Evolutionary conservation across 2,329 filamentous ascomycete species (phyloP).

Genomic region (Aspergillus sp.): DNA sequence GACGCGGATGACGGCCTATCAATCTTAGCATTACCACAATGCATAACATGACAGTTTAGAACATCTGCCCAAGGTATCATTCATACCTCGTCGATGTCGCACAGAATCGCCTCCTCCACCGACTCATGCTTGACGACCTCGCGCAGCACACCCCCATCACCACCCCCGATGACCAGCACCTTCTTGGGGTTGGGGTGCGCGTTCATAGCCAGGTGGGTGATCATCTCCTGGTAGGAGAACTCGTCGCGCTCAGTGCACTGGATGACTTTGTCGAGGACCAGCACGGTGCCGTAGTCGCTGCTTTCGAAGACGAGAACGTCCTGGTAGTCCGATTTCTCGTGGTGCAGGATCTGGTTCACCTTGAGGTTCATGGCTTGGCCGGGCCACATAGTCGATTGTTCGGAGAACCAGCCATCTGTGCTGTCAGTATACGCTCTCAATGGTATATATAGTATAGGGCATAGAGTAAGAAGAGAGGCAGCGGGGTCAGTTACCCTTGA

Average conservation of each 20-base stretch:
- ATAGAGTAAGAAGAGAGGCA: constrained; percentile 11
- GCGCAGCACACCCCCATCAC: constrained; percentile 92
- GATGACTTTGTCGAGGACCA: constrained; percentile 98
- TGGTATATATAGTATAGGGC: constrained; percentile 2
- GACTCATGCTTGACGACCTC: constrained; percentile 99
- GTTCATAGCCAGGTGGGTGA: constrained; percentile 96
- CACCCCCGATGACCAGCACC: constrained; percentile 95
- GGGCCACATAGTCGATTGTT: constrained; percentile 98
- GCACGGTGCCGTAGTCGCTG: constrained; percentile 88
- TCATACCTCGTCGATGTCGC: constrained; percentile 91
- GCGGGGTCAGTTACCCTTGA: constrained; percentile 52
- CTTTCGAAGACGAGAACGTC: constrained; percentile 99
- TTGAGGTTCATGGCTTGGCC: constrained; percentile 98
- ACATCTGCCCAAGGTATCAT: not conserved
- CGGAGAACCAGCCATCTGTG: constrained; percentile 98
- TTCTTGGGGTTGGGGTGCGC: constrained; percentile 97
- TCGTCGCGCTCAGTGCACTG: constrained; percentile 98
- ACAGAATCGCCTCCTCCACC: constrained; percentile 91
- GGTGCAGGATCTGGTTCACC: constrained; percentile 95
- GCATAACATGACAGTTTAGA: too few species aligned
- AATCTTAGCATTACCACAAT: not conserved
- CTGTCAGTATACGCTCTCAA: constrained; percentile 1
- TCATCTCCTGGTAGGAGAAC: constrained; percentile 99
- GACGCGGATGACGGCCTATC: constrained; percentile 83
- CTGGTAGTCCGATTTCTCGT: constrained; percentile 99